These are phyloP conservation scores for Neonectria sp. DNA, from an alignment of 2,329 filamentous ascomycete genomes.

Conservation along the genomic window DNA sequence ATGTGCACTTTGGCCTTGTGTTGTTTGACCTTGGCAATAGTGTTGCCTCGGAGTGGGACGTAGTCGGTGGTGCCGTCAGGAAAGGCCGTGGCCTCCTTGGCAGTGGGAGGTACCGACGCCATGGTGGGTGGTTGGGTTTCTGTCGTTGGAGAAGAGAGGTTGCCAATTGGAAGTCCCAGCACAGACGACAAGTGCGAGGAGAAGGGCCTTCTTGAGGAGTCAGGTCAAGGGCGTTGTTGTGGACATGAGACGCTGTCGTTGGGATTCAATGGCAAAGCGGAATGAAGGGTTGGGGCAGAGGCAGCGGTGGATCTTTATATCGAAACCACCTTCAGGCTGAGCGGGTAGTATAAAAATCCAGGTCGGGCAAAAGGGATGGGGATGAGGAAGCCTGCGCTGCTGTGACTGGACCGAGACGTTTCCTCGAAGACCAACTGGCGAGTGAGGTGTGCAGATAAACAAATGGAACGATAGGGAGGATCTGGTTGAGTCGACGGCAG, in stretches of 20 bases:
- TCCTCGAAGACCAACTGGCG: not conserved
- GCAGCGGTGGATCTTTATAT: not conserved
- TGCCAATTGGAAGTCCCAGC: not conserved
- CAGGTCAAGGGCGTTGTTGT: not conserved
- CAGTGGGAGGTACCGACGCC: constrained; percentile 57
- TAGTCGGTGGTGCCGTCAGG: constrained; percentile 71
- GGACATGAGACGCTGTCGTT: not conserved
- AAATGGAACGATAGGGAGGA: not conserved
- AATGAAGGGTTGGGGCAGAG: not conserved
- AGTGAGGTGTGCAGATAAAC: not conserved
- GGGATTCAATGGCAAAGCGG: not conserved
- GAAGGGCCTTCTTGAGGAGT: not conserved
- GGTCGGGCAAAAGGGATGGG: constrained; percentile 5
- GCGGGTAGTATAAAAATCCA: not conserved
- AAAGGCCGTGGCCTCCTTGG: constrained; percentile 58
- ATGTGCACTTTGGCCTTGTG: constrained; percentile 82
- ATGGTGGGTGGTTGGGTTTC: constrained; percentile 39
- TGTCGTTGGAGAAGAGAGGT: constrained; percentile 15
- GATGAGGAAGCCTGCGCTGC: not conserved
- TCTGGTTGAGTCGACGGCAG: not conserved
- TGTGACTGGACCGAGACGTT: not conserved
- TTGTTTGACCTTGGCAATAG: constrained; percentile 60
- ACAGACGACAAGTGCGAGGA: not conserved
- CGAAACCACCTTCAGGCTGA: not conserved
- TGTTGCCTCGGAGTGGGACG: constrained; percentile 60